Evolutionary conservation across 768 basidiomycete species (phyloP), one percentile per base, ranked within the genome.

Genomic region (Trametopsis cervina): DNA sequence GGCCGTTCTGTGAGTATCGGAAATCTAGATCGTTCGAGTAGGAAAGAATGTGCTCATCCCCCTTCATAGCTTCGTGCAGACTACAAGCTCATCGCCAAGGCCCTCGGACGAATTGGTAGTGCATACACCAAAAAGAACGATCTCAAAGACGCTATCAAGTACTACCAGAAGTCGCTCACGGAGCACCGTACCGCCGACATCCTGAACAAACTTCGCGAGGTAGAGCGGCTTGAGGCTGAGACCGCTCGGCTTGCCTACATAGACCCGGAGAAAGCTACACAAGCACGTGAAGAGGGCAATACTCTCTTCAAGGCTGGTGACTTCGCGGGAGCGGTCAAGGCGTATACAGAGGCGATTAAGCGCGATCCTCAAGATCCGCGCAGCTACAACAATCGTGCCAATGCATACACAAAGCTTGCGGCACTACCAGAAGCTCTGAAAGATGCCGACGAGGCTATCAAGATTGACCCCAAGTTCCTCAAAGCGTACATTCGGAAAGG

Each of bases 341-440:
- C 77, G 33, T 99, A 99, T 70, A 78, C 88, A 29, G 96, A 99
- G 69, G 87, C 91, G 53, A 96, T 98, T 76, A 97, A 97, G 71
- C 85, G 96, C 42, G 84, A 90, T 59, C 95, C 96, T 36, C 64
- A 68, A 29, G 96, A 99, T 62, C 78, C 95, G 12, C 77, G 85
- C 54, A 93, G 89, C 7, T 99, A 97, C 73, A 98, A 95, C 66
- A 99, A 99, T 71, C 85, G 96, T 42, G 92, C 96, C n/a, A 86
- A 92, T 23, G 94, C 92, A 20, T 97, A 96, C 70, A 90, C 86
- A 69, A 98, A 98, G 71, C 81, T 99, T 35, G 78, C 78, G 37
- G 96, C 96, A 1, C 68, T 98, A 24, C 88, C 93, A 10, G 96
- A 99, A 65, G 96, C 94, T 1, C 75, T 98, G 61, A 98, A 98